Base-by-base conservation (phyloP, 2,329 filamentous ascomycete genomes). In the Phaeomoniella chlamydospora region DNA sequence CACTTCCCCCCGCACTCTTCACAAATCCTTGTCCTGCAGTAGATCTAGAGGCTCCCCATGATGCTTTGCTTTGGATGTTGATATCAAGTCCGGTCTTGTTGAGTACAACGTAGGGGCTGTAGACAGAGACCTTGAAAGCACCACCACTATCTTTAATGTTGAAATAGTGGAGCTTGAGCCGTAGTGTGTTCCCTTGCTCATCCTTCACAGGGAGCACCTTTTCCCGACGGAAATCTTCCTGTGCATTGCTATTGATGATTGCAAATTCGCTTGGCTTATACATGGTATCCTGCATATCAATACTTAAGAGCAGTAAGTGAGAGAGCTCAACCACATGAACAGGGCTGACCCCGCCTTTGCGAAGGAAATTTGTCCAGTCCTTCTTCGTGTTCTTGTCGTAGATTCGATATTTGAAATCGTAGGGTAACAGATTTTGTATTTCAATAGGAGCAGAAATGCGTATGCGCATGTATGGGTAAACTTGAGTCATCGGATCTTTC, bases 371-470 rank as follows among this genome's bases (percentile, higher is more conserved):
- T 3, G 85, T 92, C 90, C 90, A 98, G 54, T 98, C 90, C 54
- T 92, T 94, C 66, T 88, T 92, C 0, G 87, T 94, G 55, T 94
- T 92, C 63, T 92, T 94, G 64, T 98, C 90, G 52, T 96, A 98
- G 37, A 98, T 96, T 37, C 88, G 77, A 56, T 98, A 98, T 58
- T 98, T 96, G 74, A 98, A 98, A 58, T 98, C 90, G 52, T 90
- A 96, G 0, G 90, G 90, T 26, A 98, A 62, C 31, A 98, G 64
- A 45, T 98, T 98, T 56, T 98, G 88, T 3, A 98, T 70, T 34
- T 94, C 88, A 11, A 98, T 75, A 0, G 92, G 90, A 1, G 90
- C 88, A 15, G 85, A 93, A 2, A 98, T 71, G 45, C 87, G 83
- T 44, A 98, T 70, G 40, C 77, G 78, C 90, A 98, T 96, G 55